A percentile compares a stretch with the other conserved stretches of the same genome.
phyloP scores from a whole-genome alignment of 352 stramenopile genomes.

The Globisporangium barbulae region DNA sequence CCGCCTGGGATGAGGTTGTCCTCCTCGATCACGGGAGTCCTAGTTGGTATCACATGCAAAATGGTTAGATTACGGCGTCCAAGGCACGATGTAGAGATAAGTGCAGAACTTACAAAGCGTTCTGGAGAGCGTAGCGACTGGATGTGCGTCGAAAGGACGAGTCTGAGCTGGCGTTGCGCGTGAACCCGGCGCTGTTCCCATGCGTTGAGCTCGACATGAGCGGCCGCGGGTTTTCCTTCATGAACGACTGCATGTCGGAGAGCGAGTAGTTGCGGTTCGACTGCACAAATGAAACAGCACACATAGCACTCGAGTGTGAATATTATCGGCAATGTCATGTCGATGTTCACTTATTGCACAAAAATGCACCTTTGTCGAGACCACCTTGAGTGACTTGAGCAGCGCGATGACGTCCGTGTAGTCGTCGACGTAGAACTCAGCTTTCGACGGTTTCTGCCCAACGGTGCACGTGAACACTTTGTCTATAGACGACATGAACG shows the following conservation, averaged over 20 bases:
- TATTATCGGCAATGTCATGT: not conserved
- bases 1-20: slow-evolving; percentile 28
- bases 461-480: slow-evolving; percentile 96
- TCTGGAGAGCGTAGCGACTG: slow-evolving; percentile 53
- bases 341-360: not conserved
- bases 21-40: slow-evolving; percentile 68
- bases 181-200: slow-evolving; percentile 19
- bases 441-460: slow-evolving; percentile 97
- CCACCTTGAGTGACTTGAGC: slow-evolving; percentile 75
- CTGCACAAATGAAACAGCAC: slow-evolving; percentile 21
- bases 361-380: slow-evolving; percentile 63
- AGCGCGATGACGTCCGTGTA: slow-evolving; percentile 93
- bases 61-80: not conserved
- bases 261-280: slow-evolving; percentile 82
- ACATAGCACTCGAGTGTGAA: not conserved
- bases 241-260: slow-evolving; percentile 81
- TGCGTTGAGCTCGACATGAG: slow-evolving; percentile 53
- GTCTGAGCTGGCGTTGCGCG: slow-evolving; percentile 40
- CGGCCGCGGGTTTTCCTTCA: slow-evolving; percentile 41
- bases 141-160: slow-evolving; percentile 47
- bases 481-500: slow-evolving; percentile 27
- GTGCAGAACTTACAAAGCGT: slow-evolving; percentile 37
- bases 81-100: not conserved
- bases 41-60: slow-evolving; percentile 12
- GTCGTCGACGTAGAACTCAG: slow-evolving; percentile 96